Percentiles rank a stretch among this genome's conserved stretches.
Evolutionary conservation across 1,139 yeast species (phyloP).

Genomic region (Blastobotrys arbuscula): DNA sequence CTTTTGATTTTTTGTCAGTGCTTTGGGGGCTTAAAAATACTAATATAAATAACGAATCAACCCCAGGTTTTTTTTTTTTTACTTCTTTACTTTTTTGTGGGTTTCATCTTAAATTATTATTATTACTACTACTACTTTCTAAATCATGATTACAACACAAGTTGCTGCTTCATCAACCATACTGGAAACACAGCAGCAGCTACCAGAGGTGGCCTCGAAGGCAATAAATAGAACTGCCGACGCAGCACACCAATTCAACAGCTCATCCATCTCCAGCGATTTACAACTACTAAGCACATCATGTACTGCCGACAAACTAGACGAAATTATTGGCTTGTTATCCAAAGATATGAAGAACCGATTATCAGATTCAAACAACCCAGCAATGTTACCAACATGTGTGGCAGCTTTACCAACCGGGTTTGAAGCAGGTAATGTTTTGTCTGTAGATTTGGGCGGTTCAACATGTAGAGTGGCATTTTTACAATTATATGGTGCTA

Average conservation of each 20-base stretch:
- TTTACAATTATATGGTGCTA: conserved; percentile 58
- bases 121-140: too few relatives aligned
- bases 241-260: not conserved
- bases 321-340: conserved; percentile 18
- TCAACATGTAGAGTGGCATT: conserved; percentile 82
- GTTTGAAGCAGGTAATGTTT: conserved; percentile 66
- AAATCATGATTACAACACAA: conserved; percentile 8
- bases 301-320: conserved; percentile 16
- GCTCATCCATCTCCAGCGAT: conserved; percentile 9
- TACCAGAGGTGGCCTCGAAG: conserved; percentile 5
- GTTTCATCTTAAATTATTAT: not conserved
- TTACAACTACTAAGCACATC: conserved; percentile 8
- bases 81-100: not conserved
- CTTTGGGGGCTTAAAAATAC: too few relatives aligned
- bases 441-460: conserved; percentile 88
- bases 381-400: conserved; percentile 64
- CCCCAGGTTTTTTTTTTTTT: too few relatives aligned
- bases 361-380: conserved; percentile 17
- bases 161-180: not conserved
- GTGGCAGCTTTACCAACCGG: conserved; percentile 73
- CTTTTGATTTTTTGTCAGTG: not conserved
- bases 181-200: not conserved
- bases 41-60: too few relatives aligned
- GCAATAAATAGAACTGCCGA: conserved; percentile 5
- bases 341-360: conserved; percentile 15